phyloP scores from a whole-genome alignment of 2,329 filamentous ascomycete genomes.

The Apiospora kogelbergensis region DNA sequence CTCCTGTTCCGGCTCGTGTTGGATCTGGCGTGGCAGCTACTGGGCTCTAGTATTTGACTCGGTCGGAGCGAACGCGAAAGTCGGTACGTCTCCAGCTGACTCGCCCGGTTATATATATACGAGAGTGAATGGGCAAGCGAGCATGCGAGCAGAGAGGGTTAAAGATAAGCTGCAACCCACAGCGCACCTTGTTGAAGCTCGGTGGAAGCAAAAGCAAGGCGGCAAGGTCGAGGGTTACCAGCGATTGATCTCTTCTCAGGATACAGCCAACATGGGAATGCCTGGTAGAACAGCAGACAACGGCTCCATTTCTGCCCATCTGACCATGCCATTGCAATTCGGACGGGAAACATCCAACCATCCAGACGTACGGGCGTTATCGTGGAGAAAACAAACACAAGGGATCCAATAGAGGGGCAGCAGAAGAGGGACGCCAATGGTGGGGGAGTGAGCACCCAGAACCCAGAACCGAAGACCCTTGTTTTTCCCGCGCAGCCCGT shows the following conservation, averaged over 20 bases:
- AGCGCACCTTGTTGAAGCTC: background rate
- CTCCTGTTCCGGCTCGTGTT: slow-evolving; percentile 1
- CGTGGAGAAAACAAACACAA: slow-evolving; percentile 2
- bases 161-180: background rate
- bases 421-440: background rate
- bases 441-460: slow-evolving; percentile 2
- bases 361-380: background rate
- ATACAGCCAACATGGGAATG: background rate
- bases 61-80: background rate
- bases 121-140: background rate
- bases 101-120: slow-evolving; percentile 1
- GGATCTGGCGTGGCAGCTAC: background rate
- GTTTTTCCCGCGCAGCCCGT: background rate
- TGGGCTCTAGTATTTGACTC: slow-evolving; percentile 1
- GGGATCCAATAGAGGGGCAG: slow-evolving; percentile 4
- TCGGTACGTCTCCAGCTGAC: background rate
- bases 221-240: background rate
- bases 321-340: background rate
- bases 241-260: background rate
- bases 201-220: background rate
- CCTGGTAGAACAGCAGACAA: background rate
- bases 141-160: background rate
- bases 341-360: slow-evolving; percentile 2
- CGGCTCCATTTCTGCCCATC: background rate
- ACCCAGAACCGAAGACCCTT: background rate